These are phyloP conservation scores for Sanghuangporus baumii DNA, from an alignment of 1,284 basidiomycete genomes.

Conservation along the genomic window DNA sequence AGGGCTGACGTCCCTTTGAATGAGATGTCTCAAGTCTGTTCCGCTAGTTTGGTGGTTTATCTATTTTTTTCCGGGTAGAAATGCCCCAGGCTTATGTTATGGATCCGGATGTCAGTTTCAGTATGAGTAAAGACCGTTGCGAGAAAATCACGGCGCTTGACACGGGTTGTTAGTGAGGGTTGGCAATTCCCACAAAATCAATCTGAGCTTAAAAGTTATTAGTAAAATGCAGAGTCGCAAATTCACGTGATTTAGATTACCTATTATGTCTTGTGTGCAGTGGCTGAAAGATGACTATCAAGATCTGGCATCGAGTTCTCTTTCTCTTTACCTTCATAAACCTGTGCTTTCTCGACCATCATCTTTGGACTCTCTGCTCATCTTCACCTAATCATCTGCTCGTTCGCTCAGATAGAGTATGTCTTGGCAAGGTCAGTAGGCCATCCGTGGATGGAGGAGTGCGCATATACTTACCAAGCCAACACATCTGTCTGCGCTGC, in stretches of 20 bases:
- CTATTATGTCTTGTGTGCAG: neutral
- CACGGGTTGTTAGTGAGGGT: no score
- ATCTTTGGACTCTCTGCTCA: neutral
- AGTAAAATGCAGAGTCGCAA: neutral
- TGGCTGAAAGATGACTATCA: neutral
- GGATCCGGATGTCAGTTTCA: no score
- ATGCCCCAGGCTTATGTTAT: no score
- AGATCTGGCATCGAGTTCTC: neutral
- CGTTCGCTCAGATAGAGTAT: constrained; percentile 24
- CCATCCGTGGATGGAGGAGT: neutral
- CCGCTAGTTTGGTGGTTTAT: no score
- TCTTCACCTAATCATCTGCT: neutral
- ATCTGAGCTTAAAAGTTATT: no score
- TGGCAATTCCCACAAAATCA: no score
- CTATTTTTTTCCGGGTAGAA: no score
- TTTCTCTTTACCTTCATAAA: neutral
- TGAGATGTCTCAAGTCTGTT: no score
- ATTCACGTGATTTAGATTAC: neutral
- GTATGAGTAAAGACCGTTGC: no score
- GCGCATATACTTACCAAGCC: constrained; percentile 1
- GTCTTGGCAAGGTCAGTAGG: constrained; percentile 47
- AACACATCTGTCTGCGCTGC: neutral
- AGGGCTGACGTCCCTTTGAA: no score
- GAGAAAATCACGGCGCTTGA: no score
- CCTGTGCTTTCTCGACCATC: neutral